Conservation (phyloP, 192 early-diverging fungal species). For the Funneliformis mosseae region DNA sequence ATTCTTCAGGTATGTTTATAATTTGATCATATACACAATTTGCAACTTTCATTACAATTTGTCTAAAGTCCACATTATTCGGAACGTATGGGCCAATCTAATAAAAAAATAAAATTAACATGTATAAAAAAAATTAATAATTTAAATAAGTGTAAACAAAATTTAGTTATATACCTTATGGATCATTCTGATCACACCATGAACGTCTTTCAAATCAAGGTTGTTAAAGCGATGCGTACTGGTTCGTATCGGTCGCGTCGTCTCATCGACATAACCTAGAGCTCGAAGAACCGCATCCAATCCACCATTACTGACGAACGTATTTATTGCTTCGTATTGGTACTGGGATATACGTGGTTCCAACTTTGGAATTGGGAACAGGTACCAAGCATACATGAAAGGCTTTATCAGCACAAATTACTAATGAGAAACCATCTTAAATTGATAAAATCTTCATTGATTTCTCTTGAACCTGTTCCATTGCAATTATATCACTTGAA, state of each 20-base stretch:
- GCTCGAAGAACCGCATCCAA: conserved; percentile 15
- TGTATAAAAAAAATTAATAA: background rate
- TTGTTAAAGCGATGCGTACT: background rate
- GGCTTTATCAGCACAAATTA: conserved; percentile 27
- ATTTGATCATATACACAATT: conserved; percentile 25
- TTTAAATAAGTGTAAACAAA: background rate
- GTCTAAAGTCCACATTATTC: conserved; percentile 23
- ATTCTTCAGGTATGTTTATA: conserved; percentile 30
- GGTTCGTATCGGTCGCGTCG: background rate
- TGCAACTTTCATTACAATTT: conserved; percentile 27
- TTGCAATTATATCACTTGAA: conserved; percentile 29
- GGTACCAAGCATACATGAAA: conserved; percentile 27
- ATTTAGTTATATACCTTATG: conserved; percentile 30
- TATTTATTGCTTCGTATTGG: conserved; percentile 27
- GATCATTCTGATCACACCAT: conserved; percentile 27
- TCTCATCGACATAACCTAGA: conserved; percentile 18
- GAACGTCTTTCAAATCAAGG: conserved; percentile 29
- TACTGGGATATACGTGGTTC: conserved; percentile 32
- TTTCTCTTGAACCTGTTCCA: conserved; percentile 33
- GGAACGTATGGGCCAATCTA: conserved; percentile 25
- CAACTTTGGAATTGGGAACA: conserved; percentile 18
- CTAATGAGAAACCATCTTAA: conserved; percentile 20
- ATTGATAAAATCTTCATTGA: conserved; percentile 29
- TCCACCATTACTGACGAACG: conserved; percentile 6
- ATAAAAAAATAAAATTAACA: background rate